Evolutionary conservation across 2,329 filamentous ascomycete genomes (phyloP).

Genomic region (Thelonectria discophora): DNA sequence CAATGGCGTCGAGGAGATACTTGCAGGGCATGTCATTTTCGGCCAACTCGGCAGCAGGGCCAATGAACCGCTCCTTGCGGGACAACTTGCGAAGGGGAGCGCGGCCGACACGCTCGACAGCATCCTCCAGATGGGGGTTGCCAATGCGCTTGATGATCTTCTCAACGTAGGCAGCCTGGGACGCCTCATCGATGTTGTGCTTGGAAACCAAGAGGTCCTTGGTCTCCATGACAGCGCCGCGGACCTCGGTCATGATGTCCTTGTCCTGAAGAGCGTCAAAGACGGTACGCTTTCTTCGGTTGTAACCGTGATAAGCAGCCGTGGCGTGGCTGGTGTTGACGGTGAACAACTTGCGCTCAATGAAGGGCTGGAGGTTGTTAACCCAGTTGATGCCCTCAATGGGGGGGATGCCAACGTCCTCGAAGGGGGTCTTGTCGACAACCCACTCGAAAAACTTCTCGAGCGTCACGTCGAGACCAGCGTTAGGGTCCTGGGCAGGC

Average conservation of each 20-base stretch:
- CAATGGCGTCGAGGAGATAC: slow-evolving; percentile 81
- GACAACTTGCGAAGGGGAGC: slow-evolving; percentile 93
- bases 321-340: slow-evolving; percentile 99
- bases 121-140: slow-evolving; percentile 92
- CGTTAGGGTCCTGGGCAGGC: slow-evolving; percentile 82
- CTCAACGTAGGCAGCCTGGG: slow-evolving; percentile 87
- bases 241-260: slow-evolving; percentile 81
- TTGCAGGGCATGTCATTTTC: slow-evolving; percentile 79
- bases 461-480: slow-evolving; percentile 89
- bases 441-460: slow-evolving; percentile 99
- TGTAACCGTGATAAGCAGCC: slow-evolving; percentile 93
- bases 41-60: slow-evolving; percentile 87
- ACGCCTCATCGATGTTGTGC: slow-evolving; percentile 77
- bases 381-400: slow-evolving; percentile 96
- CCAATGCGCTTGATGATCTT: slow-evolving; percentile 93
- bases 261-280: slow-evolving; percentile 87
- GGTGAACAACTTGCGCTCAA: slow-evolving; percentile 99
- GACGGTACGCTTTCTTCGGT: slow-evolving; percentile 85
- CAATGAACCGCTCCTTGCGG: slow-evolving; percentile 95
- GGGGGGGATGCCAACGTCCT: slow-evolving; percentile 68
- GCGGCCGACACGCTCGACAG: slow-evolving; percentile 93
- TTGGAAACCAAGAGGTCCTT: slow-evolving; percentile 86
- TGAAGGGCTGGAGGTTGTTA: slow-evolving; percentile 89
- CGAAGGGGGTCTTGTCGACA: slow-evolving; percentile 87
- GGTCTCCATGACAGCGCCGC: slow-evolving; percentile 84